phyloP scores from a whole-genome alignment of 495 filamentous ascomycete species.

The Penicillium antarcticum region DNA sequence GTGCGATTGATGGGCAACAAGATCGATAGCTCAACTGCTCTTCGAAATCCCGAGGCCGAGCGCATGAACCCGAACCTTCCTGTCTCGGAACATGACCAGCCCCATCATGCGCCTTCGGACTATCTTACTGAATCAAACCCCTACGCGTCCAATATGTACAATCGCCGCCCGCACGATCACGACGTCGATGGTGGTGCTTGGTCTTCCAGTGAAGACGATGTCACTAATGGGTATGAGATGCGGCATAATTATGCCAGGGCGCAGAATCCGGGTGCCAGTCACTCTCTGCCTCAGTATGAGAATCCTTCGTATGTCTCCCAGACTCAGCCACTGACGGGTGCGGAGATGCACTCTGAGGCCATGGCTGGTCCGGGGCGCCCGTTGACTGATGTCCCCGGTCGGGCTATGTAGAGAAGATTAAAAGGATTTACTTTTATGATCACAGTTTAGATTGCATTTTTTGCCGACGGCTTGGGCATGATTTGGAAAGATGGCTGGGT shows the following conservation, averaged over 20 bases:
- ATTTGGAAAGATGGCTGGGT: constrained; percentile 1
- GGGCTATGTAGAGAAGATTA: constrained; percentile 12
- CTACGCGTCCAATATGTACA: constrained; percentile 24
- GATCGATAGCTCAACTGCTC: constrained; percentile 26
- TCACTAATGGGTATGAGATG: constrained; percentile 41
- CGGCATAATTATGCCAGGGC: constrained; percentile 31
- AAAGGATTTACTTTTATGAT: constrained; percentile 6
- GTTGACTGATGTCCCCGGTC: constrained; percentile 20
- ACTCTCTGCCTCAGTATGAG: constrained; percentile 22
- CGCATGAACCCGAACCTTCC: constrained; percentile 18
- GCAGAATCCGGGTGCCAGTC: constrained; percentile 20
- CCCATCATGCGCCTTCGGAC: neutral
- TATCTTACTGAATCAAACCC: constrained; percentile 18
- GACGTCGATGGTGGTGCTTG: constrained; percentile 31
- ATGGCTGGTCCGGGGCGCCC: constrained; percentile 16
- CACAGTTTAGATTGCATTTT: neutral
- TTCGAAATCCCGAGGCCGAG: constrained; percentile 35
- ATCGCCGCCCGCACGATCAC: constrained; percentile 29
- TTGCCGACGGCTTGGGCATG: neutral
- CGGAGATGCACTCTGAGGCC: constrained; percentile 4
- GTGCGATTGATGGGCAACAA: constrained; percentile 2
- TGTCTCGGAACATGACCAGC: neutral
- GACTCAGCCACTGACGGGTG: constrained; percentile 10
- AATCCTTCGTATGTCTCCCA: constrained; percentile 37
- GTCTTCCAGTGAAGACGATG: constrained; percentile 44